A percentile compares a stretch with the other conserved stretches of the same genome.
Evolutionary conservation across 805 yeast species (phyloP).

Genomic region (Cyberlindnera mrakii): DNA sequence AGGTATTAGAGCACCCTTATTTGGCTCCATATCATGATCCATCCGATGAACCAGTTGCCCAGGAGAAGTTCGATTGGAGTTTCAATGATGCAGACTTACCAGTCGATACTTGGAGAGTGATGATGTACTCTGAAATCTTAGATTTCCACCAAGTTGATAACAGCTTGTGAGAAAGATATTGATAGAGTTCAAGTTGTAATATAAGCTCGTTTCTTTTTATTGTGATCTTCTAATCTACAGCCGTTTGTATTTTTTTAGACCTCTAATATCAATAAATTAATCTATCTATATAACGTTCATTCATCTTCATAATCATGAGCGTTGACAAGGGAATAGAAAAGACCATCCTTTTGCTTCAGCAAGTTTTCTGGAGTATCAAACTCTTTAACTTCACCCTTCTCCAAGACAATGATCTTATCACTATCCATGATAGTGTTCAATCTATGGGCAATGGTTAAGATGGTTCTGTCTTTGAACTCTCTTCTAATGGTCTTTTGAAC

Average conservation of each 20-base stretch:
- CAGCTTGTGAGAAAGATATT: slow-evolving; percentile 1
- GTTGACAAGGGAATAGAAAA: slow-evolving; percentile 75
- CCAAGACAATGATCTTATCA: slow-evolving; percentile 70
- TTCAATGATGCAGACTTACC: slow-evolving; percentile 97
- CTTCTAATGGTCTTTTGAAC: slow-evolving; percentile 73
- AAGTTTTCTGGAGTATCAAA: slow-evolving; percentile 68
- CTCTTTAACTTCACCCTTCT: slow-evolving; percentile 69
- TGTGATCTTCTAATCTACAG: background rate
- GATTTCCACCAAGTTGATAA: slow-evolving; percentile 81
- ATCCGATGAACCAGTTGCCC: slow-evolving; percentile 93
- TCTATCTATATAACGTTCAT: too few relatives aligned
- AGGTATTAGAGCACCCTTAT: slow-evolving; percentile 85
- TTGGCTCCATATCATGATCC: slow-evolving; percentile 96
- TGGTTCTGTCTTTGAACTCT: slow-evolving; percentile 71
- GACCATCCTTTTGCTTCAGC: slow-evolving; percentile 56
- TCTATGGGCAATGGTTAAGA: slow-evolving; percentile 81
- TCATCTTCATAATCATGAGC: slow-evolving; percentile 30
- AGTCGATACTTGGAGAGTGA: slow-evolving; percentile 96
- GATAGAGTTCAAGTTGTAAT: too few relatives aligned
- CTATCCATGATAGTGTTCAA: slow-evolving; percentile 78
- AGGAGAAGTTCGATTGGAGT: slow-evolving; percentile 93
- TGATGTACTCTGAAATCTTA: slow-evolving; percentile 97
- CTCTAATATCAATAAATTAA: too few relatives aligned
- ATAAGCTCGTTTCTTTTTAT: background rate
- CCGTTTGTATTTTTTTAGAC: background rate